Base-by-base conservation (phyloP, 768 basidiomycete species). In the Gautieria morchelliformis region DNA sequence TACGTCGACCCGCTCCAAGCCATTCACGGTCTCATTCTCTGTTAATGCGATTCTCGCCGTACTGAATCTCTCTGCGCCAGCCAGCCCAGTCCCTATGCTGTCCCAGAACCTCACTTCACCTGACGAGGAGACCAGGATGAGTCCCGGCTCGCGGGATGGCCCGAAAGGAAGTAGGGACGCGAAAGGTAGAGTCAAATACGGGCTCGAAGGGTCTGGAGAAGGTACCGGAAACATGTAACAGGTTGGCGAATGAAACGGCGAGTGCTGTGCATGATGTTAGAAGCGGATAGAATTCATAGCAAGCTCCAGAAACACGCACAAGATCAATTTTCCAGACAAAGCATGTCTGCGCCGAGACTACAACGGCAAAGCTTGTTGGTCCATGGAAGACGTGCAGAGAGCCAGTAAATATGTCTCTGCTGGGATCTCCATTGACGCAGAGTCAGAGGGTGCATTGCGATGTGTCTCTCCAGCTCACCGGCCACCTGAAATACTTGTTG, bases 81-180 rank as follows among this genome's bases (percentile, higher is more conserved):
- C 87, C 14, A 92, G 78, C 15, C 89, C 89, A 58, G 85, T 87
- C 4, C 84, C 84, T 44, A 94, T 85, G 59, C 84, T 86, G 56
- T 93, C 85, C 93, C 93, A 97, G 67, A 90, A 89, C 39, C 89
- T 81, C 56, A 91, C 71, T 61, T 83, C 74, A 4, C 93, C 93
- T 0, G 77, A 71, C 6, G 79, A 71, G 8, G 87, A 86, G 51
- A 89, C 71, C 52, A 94, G 78, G 44, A 96, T 82, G 40, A 95
- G 79, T 24, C 93, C 93, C 3, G 93, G 93, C 71, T 97, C 93
- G 42, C 88, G 81, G 12, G 80, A 76, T 4, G 76, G 60, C 12
- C 78, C 79, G 63, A 80, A 80, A 15, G 89, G 86, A 20, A 90
- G 79, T 15, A 92, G 78, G 1, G 70, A 73, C 44, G 77, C 69